A percentile compares a stretch with the other conserved stretches of the same genome.
Evolutionary conservation across 257 asterid species (phyloP).

Genomic region (Solanum tarapatanum): DNA sequence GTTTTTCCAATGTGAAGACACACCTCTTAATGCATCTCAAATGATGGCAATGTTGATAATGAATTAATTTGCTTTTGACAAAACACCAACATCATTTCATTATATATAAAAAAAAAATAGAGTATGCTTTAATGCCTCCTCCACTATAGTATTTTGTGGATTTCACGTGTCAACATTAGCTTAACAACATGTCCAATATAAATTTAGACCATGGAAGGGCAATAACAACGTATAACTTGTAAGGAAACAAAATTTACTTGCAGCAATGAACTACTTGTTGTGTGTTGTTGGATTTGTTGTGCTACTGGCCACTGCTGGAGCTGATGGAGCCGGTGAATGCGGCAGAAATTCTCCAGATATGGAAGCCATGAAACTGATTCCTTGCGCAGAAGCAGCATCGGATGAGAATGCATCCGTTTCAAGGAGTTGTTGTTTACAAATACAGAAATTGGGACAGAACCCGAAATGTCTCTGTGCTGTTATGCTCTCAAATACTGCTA

Average conservation of each 20-base stretch:
- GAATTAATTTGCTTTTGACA: neutral
- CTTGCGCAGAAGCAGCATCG: slow-evolving; percentile 33
- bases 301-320: neutral
- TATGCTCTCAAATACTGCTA: slow-evolving; percentile 58
- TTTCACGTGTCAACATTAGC: neutral
- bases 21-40: neutral
- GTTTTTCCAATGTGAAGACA: neutral
- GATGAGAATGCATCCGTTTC: slow-evolving; percentile 22
- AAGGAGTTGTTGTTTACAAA: slow-evolving; percentile 26
- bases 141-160: neutral
- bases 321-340: slow-evolving; percentile 26
- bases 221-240: neutral
- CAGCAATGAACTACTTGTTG: slow-evolving; percentile 1
- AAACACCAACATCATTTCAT: neutral
- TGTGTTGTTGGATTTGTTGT: slow-evolving; percentile 10
- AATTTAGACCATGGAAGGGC: neutral
- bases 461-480: slow-evolving; percentile 54
- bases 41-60: neutral
- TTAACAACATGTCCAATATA: neutral
- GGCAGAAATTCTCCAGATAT: slow-evolving; percentile 30
- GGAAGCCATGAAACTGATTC: slow-evolving; percentile 41
- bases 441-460: slow-evolving; percentile 28
- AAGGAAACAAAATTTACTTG: neutral
- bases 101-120: neutral
- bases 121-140: neutral